Conservation (phyloP, 306 rosid species). For the Begonia loranthoides region DNA sequence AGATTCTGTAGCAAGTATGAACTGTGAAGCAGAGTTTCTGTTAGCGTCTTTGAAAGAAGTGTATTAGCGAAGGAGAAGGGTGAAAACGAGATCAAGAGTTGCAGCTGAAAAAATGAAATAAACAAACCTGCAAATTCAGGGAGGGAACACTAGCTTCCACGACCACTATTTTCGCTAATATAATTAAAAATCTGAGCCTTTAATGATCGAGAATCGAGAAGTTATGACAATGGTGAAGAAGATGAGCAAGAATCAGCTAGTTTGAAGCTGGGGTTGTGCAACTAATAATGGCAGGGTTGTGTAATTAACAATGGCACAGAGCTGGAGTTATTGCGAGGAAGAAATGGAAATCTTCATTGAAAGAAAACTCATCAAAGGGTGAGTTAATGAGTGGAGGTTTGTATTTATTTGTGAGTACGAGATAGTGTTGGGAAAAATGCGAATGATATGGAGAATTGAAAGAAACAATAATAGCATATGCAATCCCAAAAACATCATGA, state of each 20-base stretch:
- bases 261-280: constrained; percentile 46
- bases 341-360: constrained; percentile 56
- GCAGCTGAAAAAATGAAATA: background rate
- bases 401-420: constrained; percentile 11
- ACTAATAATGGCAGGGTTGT: constrained; percentile 35
- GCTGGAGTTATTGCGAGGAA: no score
- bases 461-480: no score
- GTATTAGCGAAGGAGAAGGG: no score
- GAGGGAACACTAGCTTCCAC: constrained; percentile 95
- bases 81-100: no score
- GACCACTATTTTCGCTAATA: constrained; percentile 78
- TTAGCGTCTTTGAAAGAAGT: no score
- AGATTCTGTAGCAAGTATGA: no score
- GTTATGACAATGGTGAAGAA: constrained; percentile 7
- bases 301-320: no score
- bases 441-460: no score
- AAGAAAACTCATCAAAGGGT: constrained; percentile 13
- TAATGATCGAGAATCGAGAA: background rate
- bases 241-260: constrained; percentile 13
- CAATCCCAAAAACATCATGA: no score
- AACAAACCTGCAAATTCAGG: constrained; percentile 91
- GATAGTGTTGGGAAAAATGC: no score
- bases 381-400: constrained; percentile 23
- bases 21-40: no score
- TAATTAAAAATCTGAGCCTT: constrained; percentile 9